phyloP scores from a whole-genome alignment of 371 early-diverging fungal genomes.

The Zychaea mexicana region DNA sequence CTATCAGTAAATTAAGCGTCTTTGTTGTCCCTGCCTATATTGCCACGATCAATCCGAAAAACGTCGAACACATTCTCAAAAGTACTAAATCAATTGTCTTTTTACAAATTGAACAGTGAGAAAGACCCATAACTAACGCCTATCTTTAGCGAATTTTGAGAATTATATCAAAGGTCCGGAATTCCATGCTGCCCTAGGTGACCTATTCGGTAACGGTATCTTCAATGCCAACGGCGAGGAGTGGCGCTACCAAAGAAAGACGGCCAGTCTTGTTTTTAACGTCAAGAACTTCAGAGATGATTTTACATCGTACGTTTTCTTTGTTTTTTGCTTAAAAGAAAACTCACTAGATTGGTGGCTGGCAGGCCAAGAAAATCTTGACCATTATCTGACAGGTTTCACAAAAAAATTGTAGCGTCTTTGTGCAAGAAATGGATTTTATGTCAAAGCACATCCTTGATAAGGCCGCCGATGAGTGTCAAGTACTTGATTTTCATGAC shows the following conservation, averaged over 20 bases:
- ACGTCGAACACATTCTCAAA: conserved; percentile 31
- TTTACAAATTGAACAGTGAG: neutral
- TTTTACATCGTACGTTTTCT: conserved; percentile 36
- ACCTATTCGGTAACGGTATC: conserved; percentile 42
- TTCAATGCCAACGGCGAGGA: conserved; percentile 49
- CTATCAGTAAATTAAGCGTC: conserved; percentile 22
- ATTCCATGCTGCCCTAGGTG: conserved; percentile 27
- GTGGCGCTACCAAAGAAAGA: conserved; percentile 49
- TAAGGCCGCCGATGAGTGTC: conserved; percentile 30
- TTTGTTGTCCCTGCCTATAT: conserved; percentile 22
- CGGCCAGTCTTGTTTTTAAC: conserved; percentile 55
- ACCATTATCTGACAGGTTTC: neutral
- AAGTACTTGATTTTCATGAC: conserved; percentile 39
- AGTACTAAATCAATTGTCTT: conserved; percentile 13
- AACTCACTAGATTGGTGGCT: no score
- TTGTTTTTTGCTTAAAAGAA: neutral
- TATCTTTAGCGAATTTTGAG: conserved; percentile 30
- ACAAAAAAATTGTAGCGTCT: conserved; percentile 29
- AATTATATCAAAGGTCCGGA: conserved; percentile 41
- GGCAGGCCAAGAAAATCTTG: conserved; percentile 9
- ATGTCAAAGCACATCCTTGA: conserved; percentile 33
- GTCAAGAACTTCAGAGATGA: conserved; percentile 59
- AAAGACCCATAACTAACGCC: no score
- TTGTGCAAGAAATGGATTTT: conserved; percentile 42
- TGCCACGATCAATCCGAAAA: conserved; percentile 25